phyloP scores from a whole-genome alignment of 2,329 filamentous ascomycete species.

The Colletotrichum sp. region DNA sequence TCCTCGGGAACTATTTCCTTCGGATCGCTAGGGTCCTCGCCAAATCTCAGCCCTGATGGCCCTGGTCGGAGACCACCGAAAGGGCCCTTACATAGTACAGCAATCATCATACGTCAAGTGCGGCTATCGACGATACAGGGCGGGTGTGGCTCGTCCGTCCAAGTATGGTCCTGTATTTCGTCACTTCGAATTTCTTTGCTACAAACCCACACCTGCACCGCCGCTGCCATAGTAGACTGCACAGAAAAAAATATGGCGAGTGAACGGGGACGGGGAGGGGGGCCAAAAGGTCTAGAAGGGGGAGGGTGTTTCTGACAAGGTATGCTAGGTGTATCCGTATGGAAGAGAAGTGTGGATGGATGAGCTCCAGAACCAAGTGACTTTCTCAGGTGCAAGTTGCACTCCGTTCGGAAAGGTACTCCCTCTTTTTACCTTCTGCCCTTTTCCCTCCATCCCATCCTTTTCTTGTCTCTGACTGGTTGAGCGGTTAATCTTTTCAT shows the following conservation, averaged over 20 bases:
- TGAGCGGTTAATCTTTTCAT: not conserved
- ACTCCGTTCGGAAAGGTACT: not conserved
- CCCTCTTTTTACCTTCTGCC: not conserved
- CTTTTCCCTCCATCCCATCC: slow-evolving; percentile 15
- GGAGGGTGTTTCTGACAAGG: slow-evolving; percentile 8
- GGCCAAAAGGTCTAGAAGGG: slow-evolving; percentile 7
- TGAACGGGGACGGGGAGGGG: not conserved
- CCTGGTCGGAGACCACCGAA: slow-evolving; percentile 17
- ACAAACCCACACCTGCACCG: slow-evolving; percentile 19
- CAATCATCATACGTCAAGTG: slow-evolving; percentile 6
- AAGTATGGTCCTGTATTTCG: slow-evolving; percentile 8
- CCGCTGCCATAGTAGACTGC: not conserved
- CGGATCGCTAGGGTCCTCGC: slow-evolving; percentile 17
- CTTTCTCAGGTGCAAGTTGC: not conserved
- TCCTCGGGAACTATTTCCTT: slow-evolving; percentile 28
- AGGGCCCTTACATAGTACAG: not conserved
- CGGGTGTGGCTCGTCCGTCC: not conserved
- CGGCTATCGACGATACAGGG: slow-evolving; percentile 11
- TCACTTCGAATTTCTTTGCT: slow-evolving; percentile 19
- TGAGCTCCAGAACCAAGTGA: not conserved
- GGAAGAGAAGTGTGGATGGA: not conserved
- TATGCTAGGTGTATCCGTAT: slow-evolving; percentile 10
- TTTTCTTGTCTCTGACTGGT: not conserved
- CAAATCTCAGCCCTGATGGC: slow-evolving; percentile 18
- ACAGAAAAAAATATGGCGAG: not conserved